Conservation (phyloP, 2,329 filamentous ascomycete genomes). For the Penicillium sp. region DNA sequence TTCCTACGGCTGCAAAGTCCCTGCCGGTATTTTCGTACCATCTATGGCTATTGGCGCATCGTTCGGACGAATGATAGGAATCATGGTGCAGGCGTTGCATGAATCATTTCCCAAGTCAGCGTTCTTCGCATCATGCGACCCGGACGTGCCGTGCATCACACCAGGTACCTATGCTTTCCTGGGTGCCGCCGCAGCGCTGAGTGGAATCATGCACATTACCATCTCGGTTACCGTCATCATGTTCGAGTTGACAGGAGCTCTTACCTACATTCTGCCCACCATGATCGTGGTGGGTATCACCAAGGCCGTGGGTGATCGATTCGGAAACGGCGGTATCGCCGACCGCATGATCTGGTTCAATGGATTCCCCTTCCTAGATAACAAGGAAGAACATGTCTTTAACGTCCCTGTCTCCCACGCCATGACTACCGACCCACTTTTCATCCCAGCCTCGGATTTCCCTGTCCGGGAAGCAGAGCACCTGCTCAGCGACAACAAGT, state of each 20-base stretch:
- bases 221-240: constrained; percentile 98
- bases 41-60: constrained; percentile 97
- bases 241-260: constrained; percentile 96
- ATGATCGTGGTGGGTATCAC: constrained; percentile 99
- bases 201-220: constrained; percentile 97
- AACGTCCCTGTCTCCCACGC: constrained; percentile 88
- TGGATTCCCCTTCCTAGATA: constrained; percentile 94
- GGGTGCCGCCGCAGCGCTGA: constrained; percentile 85
- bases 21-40: constrained; percentile 95
- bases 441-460: constrained; percentile 72
- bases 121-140: constrained; percentile 86
- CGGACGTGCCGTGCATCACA: constrained; percentile 93
- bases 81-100: constrained; percentile 85
- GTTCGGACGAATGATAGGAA: constrained; percentile 91
- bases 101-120: constrained; percentile 77
- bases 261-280: constrained; percentile 94
- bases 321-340: constrained; percentile 94
- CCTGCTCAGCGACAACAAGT: constrained; percentile 74
- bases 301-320: constrained; percentile 85
- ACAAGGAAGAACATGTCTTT: constrained; percentile 96
- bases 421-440: constrained; percentile 77
- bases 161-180: constrained; percentile 96
- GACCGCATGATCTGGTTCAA: constrained; percentile 99
- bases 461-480: constrained; percentile 74
- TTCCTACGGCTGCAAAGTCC: constrained; percentile 96